Conservation (phyloP, 2,329 filamentous ascomycete genomes). For the Sphaerulina vaccinii region DNA sequence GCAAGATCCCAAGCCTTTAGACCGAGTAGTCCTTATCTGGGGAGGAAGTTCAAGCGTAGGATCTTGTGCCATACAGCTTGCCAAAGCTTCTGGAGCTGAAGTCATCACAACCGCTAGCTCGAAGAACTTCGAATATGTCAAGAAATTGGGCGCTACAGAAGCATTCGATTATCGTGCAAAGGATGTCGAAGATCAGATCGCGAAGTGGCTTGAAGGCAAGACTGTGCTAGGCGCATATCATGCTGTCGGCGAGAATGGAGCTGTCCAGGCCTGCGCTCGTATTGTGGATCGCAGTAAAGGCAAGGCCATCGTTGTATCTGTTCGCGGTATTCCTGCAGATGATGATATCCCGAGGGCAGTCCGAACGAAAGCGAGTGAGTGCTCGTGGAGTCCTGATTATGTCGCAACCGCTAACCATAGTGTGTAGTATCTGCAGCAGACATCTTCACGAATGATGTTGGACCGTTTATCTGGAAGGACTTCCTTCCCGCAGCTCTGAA, state of each 20-base stretch:
- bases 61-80: constrained; percentile 51
- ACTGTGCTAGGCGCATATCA: constrained; percentile 36
- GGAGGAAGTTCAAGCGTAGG: constrained; percentile 56
- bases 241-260: constrained; percentile 28
- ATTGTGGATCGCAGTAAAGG: constrained; percentile 31
- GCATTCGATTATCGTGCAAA: constrained; percentile 50
- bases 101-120: constrained; percentile 40
- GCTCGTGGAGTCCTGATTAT: neutral
- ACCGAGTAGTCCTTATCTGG: constrained; percentile 51
- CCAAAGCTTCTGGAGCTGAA: constrained; percentile 48
- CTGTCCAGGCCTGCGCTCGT: constrained; percentile 30
- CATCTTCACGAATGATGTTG: constrained; percentile 32
- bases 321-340: constrained; percentile 26
- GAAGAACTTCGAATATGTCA: constrained; percentile 45
- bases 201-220: constrained; percentile 31
- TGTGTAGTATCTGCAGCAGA: constrained; percentile 18
- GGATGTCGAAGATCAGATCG: constrained; percentile 31
- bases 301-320: constrained; percentile 34
- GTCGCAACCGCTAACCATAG: constrained; percentile 4
- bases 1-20: constrained; percentile 17
- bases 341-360: constrained; percentile 30
- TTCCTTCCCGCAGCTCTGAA: constrained; percentile 32
- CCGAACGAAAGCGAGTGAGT: constrained; percentile 30
- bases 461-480: constrained; percentile 32
- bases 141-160: constrained; percentile 45